phyloP scores from a whole-genome alignment of 2,329 filamentous ascomycete species.

The Venturia effusa region DNA sequence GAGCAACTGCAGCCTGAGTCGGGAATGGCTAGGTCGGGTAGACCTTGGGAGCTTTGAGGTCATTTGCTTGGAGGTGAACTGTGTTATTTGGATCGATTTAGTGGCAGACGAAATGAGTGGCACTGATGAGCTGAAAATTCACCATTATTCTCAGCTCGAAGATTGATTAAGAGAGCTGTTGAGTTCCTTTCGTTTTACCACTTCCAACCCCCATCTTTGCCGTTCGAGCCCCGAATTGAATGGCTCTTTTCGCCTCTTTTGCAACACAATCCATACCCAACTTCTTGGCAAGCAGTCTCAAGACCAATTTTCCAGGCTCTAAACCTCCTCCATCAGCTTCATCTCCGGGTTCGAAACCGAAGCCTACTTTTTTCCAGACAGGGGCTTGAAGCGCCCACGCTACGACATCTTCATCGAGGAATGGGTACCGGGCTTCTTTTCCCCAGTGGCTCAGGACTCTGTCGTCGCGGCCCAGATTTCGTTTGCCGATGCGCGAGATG shows the following conservation, averaged over 20 bases:
- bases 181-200: constrained; percentile 37
- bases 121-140: too few relatives aligned
- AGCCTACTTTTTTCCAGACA: constrained; percentile 82
- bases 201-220: constrained; percentile 35
- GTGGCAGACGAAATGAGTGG: too few relatives aligned
- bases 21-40: too few relatives aligned
- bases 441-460: constrained; percentile 83
- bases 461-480: constrained; percentile 93
- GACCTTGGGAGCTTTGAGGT: too few relatives aligned
- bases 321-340: constrained; percentile 29
- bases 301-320: constrained; percentile 69
- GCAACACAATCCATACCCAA: constrained; percentile 64
- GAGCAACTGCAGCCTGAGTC: too few relatives aligned
- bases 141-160: too few relatives aligned
- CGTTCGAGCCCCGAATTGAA: constrained; percentile 33
- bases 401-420: constrained; percentile 78
- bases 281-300: constrained; percentile 65
- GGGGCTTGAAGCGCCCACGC: constrained; percentile 64
- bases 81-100: too few relatives aligned
- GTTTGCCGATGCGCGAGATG: constrained; percentile 72
- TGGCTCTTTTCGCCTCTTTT: constrained; percentile 81
- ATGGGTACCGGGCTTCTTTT: constrained; percentile 82
- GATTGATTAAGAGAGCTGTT: constrained; percentile 20
- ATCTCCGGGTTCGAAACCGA: constrained; percentile 35
- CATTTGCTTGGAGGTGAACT: too few relatives aligned